Conservation (phyloP, 139 green algal genomes). For the Picochlorum sp. region DNA sequence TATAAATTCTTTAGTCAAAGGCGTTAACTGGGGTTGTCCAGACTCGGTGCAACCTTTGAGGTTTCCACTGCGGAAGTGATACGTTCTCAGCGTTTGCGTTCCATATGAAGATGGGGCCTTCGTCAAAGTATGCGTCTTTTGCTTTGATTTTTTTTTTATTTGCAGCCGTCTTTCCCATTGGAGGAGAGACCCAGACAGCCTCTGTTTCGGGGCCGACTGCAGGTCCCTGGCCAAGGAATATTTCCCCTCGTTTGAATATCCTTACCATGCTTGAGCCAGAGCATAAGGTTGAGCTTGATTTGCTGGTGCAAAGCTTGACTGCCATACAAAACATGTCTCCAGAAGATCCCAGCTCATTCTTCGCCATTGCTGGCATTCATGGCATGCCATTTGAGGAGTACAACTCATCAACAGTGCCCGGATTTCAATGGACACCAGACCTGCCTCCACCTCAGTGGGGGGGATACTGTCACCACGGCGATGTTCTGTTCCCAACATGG, state of each 20-base stretch:
- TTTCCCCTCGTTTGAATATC: neutral
- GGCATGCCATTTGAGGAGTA: neutral
- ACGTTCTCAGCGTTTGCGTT: neutral
- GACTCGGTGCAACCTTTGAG: neutral
- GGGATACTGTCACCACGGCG: constrained; percentile 12
- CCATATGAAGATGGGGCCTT: neutral
- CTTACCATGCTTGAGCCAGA: neutral
- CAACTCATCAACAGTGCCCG: neutral
- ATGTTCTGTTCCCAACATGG: constrained; percentile 13
- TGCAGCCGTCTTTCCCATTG: neutral
- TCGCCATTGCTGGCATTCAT: neutral
- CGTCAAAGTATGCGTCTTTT: neutral
- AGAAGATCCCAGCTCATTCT: neutral
- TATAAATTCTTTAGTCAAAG: neutral
- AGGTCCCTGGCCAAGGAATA: neutral
- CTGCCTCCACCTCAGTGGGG: neutral
- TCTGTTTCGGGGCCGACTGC: neutral
- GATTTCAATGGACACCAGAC: neutral
- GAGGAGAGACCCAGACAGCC: neutral
- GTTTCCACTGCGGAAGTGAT: neutral
- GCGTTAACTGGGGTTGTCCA: neutral
- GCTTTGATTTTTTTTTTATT: neutral
- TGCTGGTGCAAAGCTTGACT: neutral
- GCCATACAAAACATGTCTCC: neutral
- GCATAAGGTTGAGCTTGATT: neutral